phyloP scores from a whole-genome alignment of 2,329 filamentous ascomycete genomes.

The Thermomyces lanuginosus region DNA sequence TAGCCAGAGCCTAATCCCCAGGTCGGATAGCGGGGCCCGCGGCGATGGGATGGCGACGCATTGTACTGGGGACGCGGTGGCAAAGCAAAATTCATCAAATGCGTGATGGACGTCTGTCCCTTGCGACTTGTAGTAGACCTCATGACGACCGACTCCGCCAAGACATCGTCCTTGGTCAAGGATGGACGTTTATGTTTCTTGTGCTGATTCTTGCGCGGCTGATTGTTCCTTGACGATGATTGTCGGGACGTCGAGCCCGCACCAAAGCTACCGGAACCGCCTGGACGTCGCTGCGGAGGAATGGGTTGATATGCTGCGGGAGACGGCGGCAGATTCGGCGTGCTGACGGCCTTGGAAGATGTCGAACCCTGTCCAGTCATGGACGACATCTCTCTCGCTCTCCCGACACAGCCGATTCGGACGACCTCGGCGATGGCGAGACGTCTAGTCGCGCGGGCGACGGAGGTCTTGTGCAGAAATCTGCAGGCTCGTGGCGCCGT shows the following conservation, averaged over 20 bases:
- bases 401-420: neutral
- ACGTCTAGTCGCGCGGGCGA: no score
- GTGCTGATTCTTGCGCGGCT: conserved; percentile 65
- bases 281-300: conserved; percentile 24
- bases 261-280: conserved; percentile 26
- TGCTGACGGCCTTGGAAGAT: conserved; percentile 25
- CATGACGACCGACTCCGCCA: conserved; percentile 62
- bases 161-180: conserved; percentile 66
- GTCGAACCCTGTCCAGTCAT: conserved; percentile 20
- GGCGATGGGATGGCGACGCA: conserved; percentile 40
- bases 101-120: conserved; percentile 92
- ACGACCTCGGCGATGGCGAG: no score
- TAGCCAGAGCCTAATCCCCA: conserved; percentile 82
- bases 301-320: conserved; percentile 19
- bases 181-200: conserved; percentile 61
- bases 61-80: conserved; percentile 52
- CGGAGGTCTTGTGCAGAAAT: no score
- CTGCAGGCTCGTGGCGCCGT: no score
- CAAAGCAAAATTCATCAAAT: conserved; percentile 79
- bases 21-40: conserved; percentile 53
- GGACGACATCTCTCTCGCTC: conserved; percentile 24
- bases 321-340: conserved; percentile 17
- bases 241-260: conserved; percentile 23
- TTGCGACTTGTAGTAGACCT: conserved; percentile 53
- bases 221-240: conserved; percentile 47